Conservation (phyloP, 192 early-diverging fungal genomes). For the Coemansia sp. region DNA sequence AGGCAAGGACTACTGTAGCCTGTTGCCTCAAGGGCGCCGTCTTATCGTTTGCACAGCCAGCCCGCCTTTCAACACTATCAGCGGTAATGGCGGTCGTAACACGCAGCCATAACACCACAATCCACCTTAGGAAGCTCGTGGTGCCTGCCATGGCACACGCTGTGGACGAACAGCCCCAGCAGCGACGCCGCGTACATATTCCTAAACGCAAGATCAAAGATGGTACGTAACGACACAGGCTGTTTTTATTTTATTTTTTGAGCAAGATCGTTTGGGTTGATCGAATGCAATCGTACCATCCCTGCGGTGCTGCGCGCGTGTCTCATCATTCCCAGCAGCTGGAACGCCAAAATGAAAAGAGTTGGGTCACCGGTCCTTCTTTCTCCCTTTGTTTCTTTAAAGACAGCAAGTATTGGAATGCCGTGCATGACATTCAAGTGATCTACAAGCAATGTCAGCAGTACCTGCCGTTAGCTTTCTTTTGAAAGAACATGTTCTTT, state of each 20-base stretch:
- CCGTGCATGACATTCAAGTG: constrained; percentile 6
- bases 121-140: constrained; percentile 10
- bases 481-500: background rate
- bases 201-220: constrained; percentile 43
- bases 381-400: background rate
- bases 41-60: background rate
- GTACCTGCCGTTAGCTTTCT: background rate
- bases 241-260: background rate
- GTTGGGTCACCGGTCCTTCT: background rate
- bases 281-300: background rate
- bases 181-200: constrained; percentile 16
- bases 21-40: background rate
- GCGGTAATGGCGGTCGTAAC: constrained; percentile 45
- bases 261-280: background rate
- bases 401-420: background rate
- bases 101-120: constrained; percentile 25
- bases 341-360: background rate
- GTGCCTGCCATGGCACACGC: constrained; percentile 8
- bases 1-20: background rate
- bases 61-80: background rate
- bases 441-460: background rate
- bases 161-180: constrained; percentile 1
- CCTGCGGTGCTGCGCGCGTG: too few relatives aligned
- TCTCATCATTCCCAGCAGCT: too few relatives aligned
- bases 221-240: constrained; percentile 19